Base-by-base conservation (phyloP, 164 flowering plant genomes). In the Chimonanthus praecox region DNA sequence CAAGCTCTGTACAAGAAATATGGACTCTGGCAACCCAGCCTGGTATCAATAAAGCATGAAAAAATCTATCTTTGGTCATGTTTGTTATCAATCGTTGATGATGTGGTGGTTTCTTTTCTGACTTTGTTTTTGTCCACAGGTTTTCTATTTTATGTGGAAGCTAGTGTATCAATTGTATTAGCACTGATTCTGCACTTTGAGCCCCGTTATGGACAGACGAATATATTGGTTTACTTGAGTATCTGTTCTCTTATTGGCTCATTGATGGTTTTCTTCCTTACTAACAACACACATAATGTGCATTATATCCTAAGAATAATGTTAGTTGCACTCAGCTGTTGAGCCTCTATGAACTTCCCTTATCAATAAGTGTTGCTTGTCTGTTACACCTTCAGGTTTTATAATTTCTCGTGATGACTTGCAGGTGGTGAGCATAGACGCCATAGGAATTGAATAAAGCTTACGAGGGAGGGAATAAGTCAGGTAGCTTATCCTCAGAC, bases 211-310 rank as follows among this genome's bases (percentile, higher is more conserved):
- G 98, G 98, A 72, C 98, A 91, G 80, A 87, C 92, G 74, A 91
- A 94, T 77, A 81, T 94, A 67, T 79, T 94, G 78, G 86, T 94
- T 47, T 94, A 90, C 86, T 81, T 91, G 83, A 94, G 97, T 67
- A 88, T 94, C 60, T 94, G 98, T 84, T 94, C 98, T 58, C 81
- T 92, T 64, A 82, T 88, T 82, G 98, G 99, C 69, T 88, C 99
- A 15, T 79, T 94, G 45, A 90, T 95, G 84, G 99, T 10, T 71
- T 51, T 44, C 49, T 60, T 18, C 64, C 75, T 78, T 11, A 58
- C 10, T 1, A 33, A 33, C 47, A 65, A 21, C 33, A 33, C 33
- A 33, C 33, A 33, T 33, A 33, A 33, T 33, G 33, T 33, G 33
- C 33, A 33, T 33, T 33, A 33, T 33, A 1, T 33, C 10, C 21